Percentiles rank a stretch among this genome's conserved stretches.
These are phyloP conservation scores for Aspergillus affinis DNA, from an alignment of 495 filamentous ascomycete genomes.

Conservation along the genomic window DNA sequence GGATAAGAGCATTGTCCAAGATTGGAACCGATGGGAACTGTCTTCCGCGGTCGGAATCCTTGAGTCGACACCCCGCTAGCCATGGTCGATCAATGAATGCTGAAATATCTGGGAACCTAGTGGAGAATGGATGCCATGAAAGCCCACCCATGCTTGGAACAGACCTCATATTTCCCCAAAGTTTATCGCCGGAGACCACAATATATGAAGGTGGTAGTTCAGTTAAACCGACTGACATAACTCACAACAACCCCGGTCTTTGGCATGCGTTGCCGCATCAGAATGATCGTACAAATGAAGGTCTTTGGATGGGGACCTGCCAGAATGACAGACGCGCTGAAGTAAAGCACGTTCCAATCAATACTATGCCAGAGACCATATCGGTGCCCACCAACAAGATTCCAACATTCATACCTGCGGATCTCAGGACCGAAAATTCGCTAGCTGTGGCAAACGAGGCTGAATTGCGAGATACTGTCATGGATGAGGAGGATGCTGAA, in stretches of 20 bases:
- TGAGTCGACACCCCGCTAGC: background rate
- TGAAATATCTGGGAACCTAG: constrained; percentile 24
- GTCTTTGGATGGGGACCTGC: constrained; percentile 69
- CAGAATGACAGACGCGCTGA: constrained; percentile 20
- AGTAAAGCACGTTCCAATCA: constrained; percentile 3
- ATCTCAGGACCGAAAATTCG: background rate
- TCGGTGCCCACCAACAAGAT: background rate
- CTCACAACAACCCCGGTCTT: constrained; percentile 33
- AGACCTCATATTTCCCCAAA: constrained; percentile 73
- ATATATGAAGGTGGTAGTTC: constrained; percentile 65
- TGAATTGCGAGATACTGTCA: background rate
- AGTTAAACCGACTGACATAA: constrained; percentile 36
- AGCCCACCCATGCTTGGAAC: constrained; percentile 82
- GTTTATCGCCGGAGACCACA: constrained; percentile 75
- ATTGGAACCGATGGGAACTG: constrained; percentile 19
- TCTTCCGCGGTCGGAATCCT: constrained; percentile 13
- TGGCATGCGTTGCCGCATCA: constrained; percentile 37
- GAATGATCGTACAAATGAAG: constrained; percentile 40
- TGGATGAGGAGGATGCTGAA: background rate
- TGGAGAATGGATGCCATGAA: constrained; percentile 45
- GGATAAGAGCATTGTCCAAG: constrained; percentile 36
- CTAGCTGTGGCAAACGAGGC: background rate
- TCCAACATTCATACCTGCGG: background rate
- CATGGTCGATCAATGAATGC: background rate
- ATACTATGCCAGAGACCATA: background rate